phyloP scores from a whole-genome alignment of 2,329 filamentous ascomycete genomes.

The Myrmaecium sp. region DNA sequence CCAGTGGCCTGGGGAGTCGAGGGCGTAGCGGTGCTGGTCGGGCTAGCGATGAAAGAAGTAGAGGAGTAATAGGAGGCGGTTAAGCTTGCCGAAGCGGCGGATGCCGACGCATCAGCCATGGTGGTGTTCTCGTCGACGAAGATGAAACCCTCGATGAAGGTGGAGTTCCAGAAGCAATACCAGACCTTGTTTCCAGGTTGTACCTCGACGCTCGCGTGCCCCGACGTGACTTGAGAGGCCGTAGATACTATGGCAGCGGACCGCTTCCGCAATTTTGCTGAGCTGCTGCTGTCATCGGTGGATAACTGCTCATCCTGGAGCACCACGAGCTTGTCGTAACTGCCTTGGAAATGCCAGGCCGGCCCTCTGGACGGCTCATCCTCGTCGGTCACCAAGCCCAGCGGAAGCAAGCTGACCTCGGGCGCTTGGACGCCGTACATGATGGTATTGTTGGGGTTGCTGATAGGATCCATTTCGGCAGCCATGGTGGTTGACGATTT shows the following conservation, averaged over 20 bases:
- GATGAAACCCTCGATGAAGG: constrained; percentile 49
- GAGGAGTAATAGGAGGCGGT: constrained; percentile 5
- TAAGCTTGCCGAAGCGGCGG: constrained; percentile 7
- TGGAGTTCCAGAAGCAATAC: constrained; percentile 55
- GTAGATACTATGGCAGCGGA: neutral
- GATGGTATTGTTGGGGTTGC: constrained; percentile 25
- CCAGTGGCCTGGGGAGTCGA: constrained; percentile 1
- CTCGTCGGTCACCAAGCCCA: constrained; percentile 40
- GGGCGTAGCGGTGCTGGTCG: constrained; percentile 8
- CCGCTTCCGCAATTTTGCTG: constrained; percentile 5
- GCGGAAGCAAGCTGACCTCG: constrained; percentile 26
- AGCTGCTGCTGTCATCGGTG: no score
- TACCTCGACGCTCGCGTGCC: constrained; percentile 1
- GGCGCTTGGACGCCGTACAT: constrained; percentile 48
- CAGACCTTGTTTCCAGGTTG: constrained; percentile 36
- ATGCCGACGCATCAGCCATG: constrained; percentile 11
- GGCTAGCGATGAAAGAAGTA: constrained; percentile 6
- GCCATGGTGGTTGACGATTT: no score
- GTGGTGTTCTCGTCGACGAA: constrained; percentile 39
- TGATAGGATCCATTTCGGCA: constrained; percentile 11
- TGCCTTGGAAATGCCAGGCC: constrained; percentile 44
- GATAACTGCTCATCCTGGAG: constrained; percentile 23
- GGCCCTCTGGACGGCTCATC: constrained; percentile 40
- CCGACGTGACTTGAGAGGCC: neutral
- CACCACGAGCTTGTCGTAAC: constrained; percentile 49